Evolutionary conservation across 169 alveolate genomes (phyloP), one percentile per base, ranked within the genome.

Genomic region (Plasmodium vivax): DNA sequence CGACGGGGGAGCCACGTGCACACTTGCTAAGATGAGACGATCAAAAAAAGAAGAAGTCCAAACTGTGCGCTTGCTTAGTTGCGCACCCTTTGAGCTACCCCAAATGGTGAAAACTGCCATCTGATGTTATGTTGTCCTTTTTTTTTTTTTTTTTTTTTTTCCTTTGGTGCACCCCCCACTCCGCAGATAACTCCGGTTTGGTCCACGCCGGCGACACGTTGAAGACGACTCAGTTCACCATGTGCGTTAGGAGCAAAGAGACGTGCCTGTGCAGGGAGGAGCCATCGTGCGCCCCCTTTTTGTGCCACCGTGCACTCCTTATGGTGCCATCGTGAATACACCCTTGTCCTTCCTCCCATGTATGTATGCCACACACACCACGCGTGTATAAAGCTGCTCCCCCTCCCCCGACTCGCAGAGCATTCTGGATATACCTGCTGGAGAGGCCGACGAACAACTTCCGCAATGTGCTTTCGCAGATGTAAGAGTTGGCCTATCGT

Each of bases 391-490:
- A 10, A 16, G 0, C 36, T 62, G 8, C 34, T n/a, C 2, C 68
- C 16, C 2, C 6, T 2, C 43, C 19, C 27, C 27, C 27, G 3
- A 84, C 73, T 23, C 51, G 5, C 38, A 85, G 93, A 58, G 85
- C 75, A 23, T 85, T 85, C 41, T 85, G 93, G 93, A 85, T 85
- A 74, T 85, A 85, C 68, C 32, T 85, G 4, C 81, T 85, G 41
- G 93, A 85, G 43, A 74, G 85, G 27, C 62, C 93, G 43, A 85
- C 93, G 56, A 85, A 75, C 27, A 73, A 85, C 43, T 85, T 85
- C 81, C 93, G 93, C 68, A 85, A 85, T 77, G 62, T 85, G 14
- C 56, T 85, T 77, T 85, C 93, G 30, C 93, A 85, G 62, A 85
- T 85, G 93, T 85, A 85, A 41, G 16, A 72, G 14, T 6, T 62